Evolutionary conservation across 129 eudicot genomes (phyloP).

Genomic region (Helianthus tuberosus): DNA sequence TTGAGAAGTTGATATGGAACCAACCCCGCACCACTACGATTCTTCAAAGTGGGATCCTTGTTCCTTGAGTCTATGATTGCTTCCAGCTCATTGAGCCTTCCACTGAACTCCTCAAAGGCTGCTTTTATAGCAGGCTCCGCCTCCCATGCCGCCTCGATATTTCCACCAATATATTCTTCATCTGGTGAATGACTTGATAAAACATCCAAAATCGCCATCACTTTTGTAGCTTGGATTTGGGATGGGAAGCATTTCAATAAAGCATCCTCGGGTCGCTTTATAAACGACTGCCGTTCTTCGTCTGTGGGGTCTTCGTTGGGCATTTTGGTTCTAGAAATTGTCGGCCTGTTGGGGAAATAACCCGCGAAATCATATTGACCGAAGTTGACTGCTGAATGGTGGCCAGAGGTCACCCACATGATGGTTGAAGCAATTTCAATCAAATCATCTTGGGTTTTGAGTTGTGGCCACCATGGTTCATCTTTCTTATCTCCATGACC

Average conservation of each 20-base stretch:
- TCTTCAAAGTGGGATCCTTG: background rate
- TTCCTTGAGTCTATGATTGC: background rate
- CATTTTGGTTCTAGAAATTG: constrained; percentile 22
- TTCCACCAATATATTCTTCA: background rate
- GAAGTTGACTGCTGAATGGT: too few species aligned
- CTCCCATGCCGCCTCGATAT: background rate
- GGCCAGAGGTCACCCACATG: constrained; percentile 21
- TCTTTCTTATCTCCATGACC: too few species aligned
- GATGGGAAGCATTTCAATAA: background rate
- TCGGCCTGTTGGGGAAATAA: constrained; percentile 29
- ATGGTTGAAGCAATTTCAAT: constrained; percentile 26
- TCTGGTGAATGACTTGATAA: background rate
- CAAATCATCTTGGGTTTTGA: constrained; percentile 9
- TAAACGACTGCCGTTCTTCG: constrained; percentile 6
- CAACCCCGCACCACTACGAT: background rate
- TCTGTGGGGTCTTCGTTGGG: constrained; percentile 27
- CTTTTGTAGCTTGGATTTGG: background rate
- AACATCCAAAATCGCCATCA: background rate
- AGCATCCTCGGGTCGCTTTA: background rate
- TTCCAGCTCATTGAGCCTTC: background rate
- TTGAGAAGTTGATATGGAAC: too few species aligned
- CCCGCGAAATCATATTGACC: constrained; percentile 15
- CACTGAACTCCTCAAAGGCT: background rate
- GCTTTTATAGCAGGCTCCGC: background rate
- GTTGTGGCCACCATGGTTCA: too few species aligned